Conservation (phyloP, 352 stramenopile species). For the Globisporangium viniferum region DNA sequence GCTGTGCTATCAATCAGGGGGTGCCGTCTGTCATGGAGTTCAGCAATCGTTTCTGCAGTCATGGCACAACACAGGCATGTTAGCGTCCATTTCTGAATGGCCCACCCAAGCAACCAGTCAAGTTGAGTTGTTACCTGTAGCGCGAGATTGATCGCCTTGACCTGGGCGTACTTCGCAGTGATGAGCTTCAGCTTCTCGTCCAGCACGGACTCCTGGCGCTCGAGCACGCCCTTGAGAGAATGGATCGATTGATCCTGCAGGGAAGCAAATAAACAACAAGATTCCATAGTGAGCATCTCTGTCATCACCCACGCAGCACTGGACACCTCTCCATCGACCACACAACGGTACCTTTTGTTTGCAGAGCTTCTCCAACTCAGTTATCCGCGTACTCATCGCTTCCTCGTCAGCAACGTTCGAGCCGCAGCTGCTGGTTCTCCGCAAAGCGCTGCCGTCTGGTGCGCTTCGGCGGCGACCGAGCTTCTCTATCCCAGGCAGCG, state of each 20-base stretch:
- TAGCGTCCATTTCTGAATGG: not conserved
- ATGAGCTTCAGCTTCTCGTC: slow-evolving; percentile 71
- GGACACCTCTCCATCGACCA: not conserved
- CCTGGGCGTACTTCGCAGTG: slow-evolving; percentile 73
- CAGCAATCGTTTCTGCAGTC: slow-evolving; percentile 53
- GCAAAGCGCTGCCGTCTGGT: slow-evolving; percentile 9
- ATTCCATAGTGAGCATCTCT: not conserved
- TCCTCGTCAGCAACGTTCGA: slow-evolving; percentile 14
- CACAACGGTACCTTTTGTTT: slow-evolving; percentile 63
- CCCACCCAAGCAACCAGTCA: not conserved
- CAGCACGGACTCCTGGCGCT: slow-evolving; percentile 62
- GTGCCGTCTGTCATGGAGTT: slow-evolving; percentile 37
- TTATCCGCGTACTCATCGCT: slow-evolving; percentile 31
- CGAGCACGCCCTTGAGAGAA: slow-evolving; percentile 59
- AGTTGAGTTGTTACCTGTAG: slow-evolving; percentile 43
- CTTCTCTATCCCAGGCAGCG: not conserved
- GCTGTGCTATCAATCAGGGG: not conserved
- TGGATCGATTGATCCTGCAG: slow-evolving; percentile 62
- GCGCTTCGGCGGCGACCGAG: slow-evolving; percentile 14
- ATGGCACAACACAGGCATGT: not conserved
- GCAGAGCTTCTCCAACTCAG: slow-evolving; percentile 65
- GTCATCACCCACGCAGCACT: not conserved
- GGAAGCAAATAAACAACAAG: not conserved
- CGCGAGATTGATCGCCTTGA: slow-evolving; percentile 77
- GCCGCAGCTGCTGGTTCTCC: slow-evolving; percentile 4